Conservation (phyloP, 768 basidiomycete genomes). For the Tephrocybe sp. region DNA sequence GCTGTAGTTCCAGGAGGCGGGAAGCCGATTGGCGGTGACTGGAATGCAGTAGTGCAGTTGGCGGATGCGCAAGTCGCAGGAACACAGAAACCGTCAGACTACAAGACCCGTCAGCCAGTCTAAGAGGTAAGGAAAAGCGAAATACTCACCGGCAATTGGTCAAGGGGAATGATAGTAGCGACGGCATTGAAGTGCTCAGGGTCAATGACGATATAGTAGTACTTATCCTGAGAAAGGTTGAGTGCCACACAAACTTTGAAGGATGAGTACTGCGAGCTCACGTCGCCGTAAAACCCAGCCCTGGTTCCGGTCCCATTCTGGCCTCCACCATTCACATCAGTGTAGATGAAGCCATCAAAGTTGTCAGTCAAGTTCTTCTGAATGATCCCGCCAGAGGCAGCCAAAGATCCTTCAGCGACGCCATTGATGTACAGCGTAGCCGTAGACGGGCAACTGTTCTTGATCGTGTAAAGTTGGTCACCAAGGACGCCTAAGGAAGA, state of each 20-base stretch:
- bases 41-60: conserved; percentile 25
- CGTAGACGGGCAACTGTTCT: conserved; percentile 23
- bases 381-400: conserved; percentile 6
- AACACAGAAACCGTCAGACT: conserved; percentile 23
- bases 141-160: conserved; percentile 14
- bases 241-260: background rate
- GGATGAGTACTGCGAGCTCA: conserved; percentile 6
- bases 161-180: conserved; percentile 21
- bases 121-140: background rate
- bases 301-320: conserved; percentile 18
- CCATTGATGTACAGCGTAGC: conserved; percentile 24
- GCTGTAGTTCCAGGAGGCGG: conserved; percentile 15
- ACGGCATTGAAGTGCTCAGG: conserved; percentile 25
- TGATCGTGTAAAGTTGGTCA: conserved; percentile 19
- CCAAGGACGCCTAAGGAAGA: conserved; percentile 3
- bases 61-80: conserved; percentile 20
- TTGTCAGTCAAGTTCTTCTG: conserved; percentile 15
- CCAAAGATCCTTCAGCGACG: conserved; percentile 16
- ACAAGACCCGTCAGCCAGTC: background rate
- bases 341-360: conserved; percentile 26
- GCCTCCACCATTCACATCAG: conserved; percentile 23
- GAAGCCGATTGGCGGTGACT: conserved; percentile 24
- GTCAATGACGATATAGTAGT: conserved; percentile 33
- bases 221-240: conserved; percentile 17
- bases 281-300: conserved; percentile 25